Conservation (phyloP, 2,329 filamentous ascomycete genomes). For the Aureobasidium pullulans region DNA sequence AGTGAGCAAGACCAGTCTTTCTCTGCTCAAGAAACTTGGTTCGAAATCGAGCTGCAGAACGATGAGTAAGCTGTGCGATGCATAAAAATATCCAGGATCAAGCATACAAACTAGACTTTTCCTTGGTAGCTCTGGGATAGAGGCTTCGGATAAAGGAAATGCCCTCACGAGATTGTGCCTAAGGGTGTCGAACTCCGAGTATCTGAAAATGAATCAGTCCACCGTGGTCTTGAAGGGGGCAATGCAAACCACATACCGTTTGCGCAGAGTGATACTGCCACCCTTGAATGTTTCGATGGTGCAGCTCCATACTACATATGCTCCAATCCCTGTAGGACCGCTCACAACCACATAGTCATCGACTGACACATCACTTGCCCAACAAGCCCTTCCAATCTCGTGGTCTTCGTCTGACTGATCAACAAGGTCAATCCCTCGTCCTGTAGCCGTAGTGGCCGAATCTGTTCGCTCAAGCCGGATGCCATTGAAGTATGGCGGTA, state of each 20-base stretch:
- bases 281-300: conserved; percentile 75
- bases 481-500: conserved; percentile 41
- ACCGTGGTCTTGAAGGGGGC: neutral
- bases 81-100: neutral
- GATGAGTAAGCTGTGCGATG: neutral
- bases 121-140: conserved; percentile 83
- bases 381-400: conserved; percentile 51
- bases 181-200: conserved; percentile 89
- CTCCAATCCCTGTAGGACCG: conserved; percentile 58
- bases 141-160: conserved; percentile 75
- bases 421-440: conserved; percentile 50
- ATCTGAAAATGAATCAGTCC: conserved; percentile 40
- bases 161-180: conserved; percentile 64
- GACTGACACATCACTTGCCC: conserved; percentile 55
- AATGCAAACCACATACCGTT: conserved; percentile 38
- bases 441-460: conserved; percentile 20
- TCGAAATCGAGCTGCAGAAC: conserved; percentile 54
- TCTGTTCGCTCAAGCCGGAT: conserved; percentile 30
- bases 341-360: conserved; percentile 56
- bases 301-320: conserved; percentile 94
- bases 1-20: conserved; percentile 77
- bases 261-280: conserved; percentile 31
- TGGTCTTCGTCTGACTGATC: conserved; percentile 56
- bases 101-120: conserved; percentile 81
- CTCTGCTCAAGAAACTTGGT: conserved; percentile 80